Evolutionary conservation across 306 rosid genomes (phyloP).

Genomic region (Leucaena leucocephala): DNA sequence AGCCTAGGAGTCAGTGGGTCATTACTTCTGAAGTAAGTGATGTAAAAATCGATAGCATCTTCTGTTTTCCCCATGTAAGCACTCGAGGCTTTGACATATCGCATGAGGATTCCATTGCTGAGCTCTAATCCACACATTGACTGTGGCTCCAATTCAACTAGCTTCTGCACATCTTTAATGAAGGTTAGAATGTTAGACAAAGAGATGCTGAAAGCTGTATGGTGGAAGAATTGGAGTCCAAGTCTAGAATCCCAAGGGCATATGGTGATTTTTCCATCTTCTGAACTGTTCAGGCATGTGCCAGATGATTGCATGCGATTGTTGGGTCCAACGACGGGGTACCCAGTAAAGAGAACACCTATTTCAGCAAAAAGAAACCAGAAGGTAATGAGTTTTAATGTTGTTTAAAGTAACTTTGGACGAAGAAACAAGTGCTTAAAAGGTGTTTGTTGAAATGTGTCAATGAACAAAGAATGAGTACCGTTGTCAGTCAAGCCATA

Average conservation of each 20-base stretch:
- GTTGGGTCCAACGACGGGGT: constrained; percentile 74
- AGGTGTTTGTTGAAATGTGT: background rate
- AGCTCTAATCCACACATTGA: constrained; percentile 68
- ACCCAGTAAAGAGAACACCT: constrained; percentile 64
- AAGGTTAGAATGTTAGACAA: constrained; percentile 49
- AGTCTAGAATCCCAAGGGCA: constrained; percentile 76
- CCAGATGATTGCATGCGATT: constrained; percentile 72
- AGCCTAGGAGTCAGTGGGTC: constrained; percentile 73
- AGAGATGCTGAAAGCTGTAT: constrained; percentile 61
- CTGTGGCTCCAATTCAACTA: constrained; percentile 56
- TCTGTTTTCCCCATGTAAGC: constrained; percentile 74
- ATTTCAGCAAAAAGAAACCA: background rate
- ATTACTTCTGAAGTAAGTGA: constrained; percentile 65
- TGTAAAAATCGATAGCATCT: constrained; percentile 66
- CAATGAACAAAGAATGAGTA: background rate
- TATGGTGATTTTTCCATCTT: constrained; percentile 34
- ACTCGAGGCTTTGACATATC: constrained; percentile 68
- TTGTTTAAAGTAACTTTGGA: background rate
- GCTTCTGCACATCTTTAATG: constrained; percentile 65
- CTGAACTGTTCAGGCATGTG: constrained; percentile 55
- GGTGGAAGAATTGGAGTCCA: constrained; percentile 57
- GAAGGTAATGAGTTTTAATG: background rate
- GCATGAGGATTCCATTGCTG: constrained; percentile 77
- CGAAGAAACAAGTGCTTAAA: background rate
- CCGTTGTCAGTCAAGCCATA: constrained; percentile 65